Percentiles rank a stretch among this genome's conserved stretches.
Conservation (phyloP, 148 eudicot genomes). For the Fagopyrum homotropicum region DNA sequence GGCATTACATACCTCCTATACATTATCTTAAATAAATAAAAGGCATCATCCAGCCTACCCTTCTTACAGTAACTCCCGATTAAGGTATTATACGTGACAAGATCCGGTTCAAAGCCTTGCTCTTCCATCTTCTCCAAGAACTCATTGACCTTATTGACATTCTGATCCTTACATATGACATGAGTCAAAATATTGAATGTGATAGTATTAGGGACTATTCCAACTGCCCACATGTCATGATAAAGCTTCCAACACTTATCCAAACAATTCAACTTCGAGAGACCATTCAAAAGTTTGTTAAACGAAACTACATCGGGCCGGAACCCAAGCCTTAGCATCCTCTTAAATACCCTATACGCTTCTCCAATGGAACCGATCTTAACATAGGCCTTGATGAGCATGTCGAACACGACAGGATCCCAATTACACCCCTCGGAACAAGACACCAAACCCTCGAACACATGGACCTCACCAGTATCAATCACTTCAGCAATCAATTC, state of each 20-base stretch:
- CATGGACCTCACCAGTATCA: slow-evolving; percentile 25
- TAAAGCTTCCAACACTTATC: slow-evolving; percentile 72
- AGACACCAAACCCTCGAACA: slow-evolving; percentile 40
- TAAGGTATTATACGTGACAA: slow-evolving; percentile 78
- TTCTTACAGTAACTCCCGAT: slow-evolving; percentile 65
- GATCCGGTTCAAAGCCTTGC: slow-evolving; percentile 84
- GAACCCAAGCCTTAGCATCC: slow-evolving; percentile 51
- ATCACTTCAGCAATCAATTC: slow-evolving; percentile 49
- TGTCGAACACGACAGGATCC: slow-evolving; percentile 82
- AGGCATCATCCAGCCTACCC: slow-evolving; percentile 66
- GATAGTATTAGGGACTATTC: slow-evolving; percentile 51
- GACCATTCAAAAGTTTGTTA: slow-evolving; percentile 65
- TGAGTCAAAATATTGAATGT: slow-evolving; percentile 78
- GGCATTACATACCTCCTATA: slow-evolving; percentile 65
- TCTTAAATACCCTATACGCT: slow-evolving; percentile 51
- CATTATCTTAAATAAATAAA: slow-evolving; percentile 79
- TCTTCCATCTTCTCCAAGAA: slow-evolving; percentile 93
- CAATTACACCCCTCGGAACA: slow-evolving; percentile 63
- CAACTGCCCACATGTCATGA: slow-evolving; percentile 50
- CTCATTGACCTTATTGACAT: slow-evolving; percentile 54
- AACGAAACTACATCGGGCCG: slow-evolving; percentile 54
- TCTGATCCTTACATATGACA: slow-evolving; percentile 53
- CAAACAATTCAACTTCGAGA: slow-evolving; percentile 37
- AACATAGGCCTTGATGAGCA: slow-evolving; percentile 69
- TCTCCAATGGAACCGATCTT: slow-evolving; percentile 49